Conservation (phyloP, 345 rosid species). For the Citrus sinensis region DNA sequence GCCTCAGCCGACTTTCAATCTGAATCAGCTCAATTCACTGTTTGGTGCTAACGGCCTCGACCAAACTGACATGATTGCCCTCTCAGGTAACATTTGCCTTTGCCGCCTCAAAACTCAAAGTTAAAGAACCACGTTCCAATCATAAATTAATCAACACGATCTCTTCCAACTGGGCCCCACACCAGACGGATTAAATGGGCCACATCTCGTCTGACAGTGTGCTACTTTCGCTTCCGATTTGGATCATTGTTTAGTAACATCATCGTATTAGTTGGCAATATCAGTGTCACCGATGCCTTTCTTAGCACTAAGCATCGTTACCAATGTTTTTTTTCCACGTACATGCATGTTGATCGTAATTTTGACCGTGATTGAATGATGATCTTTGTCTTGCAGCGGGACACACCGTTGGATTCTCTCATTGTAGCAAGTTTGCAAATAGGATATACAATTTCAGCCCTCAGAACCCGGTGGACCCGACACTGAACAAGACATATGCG, state of each 20-base stretch:
- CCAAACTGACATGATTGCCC: conserved; percentile 83
- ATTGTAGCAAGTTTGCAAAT: conserved; percentile 51
- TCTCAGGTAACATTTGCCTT: conserved; percentile 50
- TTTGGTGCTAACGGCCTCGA: conserved; percentile 53
- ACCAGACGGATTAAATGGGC: not conserved
- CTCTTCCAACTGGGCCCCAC: not conserved
- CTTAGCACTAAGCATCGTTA: too few relatives aligned
- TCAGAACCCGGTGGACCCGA: conserved; percentile 51
- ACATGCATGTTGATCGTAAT: not conserved
- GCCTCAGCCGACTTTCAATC: conserved; percentile 55
- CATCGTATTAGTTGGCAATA: too few relatives aligned
- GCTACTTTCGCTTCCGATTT: not conserved
- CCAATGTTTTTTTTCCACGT: too few relatives aligned
- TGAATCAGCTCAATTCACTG: conserved; percentile 51
- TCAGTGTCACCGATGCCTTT: too few relatives aligned
- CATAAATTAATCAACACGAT: not conserved
- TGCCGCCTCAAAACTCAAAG: too few relatives aligned
- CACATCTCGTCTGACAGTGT: not conserved
- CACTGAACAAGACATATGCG: conserved; percentile 55
- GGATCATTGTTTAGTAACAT: too few relatives aligned
- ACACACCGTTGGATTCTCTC: conserved; percentile 84
- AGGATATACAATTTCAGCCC: conserved; percentile 60
- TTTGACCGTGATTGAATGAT: not conserved
- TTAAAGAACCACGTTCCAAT: not conserved
- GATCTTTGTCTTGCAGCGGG: conserved; percentile 43